These are phyloP conservation scores for Hawksworthiomyces lignivorus DNA, from an alignment of 2,329 filamentous ascomycete genomes.

Conservation along the genomic window DNA sequence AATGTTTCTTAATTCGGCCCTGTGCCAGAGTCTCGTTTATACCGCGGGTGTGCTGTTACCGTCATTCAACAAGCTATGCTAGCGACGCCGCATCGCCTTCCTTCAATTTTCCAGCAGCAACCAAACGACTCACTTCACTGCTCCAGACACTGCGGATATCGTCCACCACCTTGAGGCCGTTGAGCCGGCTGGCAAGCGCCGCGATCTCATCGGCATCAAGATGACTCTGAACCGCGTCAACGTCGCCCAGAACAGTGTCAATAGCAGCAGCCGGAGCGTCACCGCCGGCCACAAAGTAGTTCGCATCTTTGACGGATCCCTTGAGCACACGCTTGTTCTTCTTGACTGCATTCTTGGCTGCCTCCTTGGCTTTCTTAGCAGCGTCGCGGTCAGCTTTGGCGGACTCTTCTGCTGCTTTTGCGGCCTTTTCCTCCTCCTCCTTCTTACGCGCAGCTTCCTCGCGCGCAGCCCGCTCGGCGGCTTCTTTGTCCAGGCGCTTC, in stretches of 20 bases:
- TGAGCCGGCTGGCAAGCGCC: constrained; percentile 70
- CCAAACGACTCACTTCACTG: constrained; percentile 68
- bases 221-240: constrained; percentile 80
- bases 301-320: constrained; percentile 89
- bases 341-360: constrained; percentile 97
- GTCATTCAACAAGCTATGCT: constrained; percentile 23
- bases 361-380: constrained; percentile 94
- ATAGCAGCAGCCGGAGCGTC: constrained; percentile 70
- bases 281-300: constrained; percentile 80
- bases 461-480: constrained; percentile 75
- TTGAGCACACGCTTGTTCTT: constrained; percentile 99
- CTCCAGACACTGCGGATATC: constrained; percentile 82
- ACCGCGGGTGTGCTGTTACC: too few species aligned
- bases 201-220: constrained; percentile 89
- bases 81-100: constrained; percentile 70
- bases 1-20: too few species aligned
- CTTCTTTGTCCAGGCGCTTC: constrained; percentile 84
- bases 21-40: too few species aligned
- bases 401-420: constrained; percentile 76
- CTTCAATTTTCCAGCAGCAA: constrained; percentile 78
- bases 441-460: constrained; percentile 81
- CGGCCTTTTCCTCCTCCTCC: constrained; percentile 71
- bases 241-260: constrained; percentile 74
- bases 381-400: constrained; percentile 79
- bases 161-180: constrained; percentile 65